A percentile compares a stretch with the other conserved stretches of the same genome.
Evolutionary conservation across 225 moss, liverwort and hornwort species (phyloP).

Genomic region (Bryum argenteum): DNA sequence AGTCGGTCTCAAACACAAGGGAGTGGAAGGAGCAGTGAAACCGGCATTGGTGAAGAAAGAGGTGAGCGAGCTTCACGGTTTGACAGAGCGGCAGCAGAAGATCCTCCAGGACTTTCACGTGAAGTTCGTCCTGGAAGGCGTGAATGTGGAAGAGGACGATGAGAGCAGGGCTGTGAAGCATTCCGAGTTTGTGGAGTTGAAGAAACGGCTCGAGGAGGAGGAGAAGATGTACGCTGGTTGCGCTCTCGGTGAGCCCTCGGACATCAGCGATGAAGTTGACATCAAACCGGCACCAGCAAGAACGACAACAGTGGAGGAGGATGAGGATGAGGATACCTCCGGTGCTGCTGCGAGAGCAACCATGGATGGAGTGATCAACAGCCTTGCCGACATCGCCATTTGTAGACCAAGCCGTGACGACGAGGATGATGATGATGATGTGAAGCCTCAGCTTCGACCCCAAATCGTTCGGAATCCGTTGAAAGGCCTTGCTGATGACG

Average conservation of each 20-base stretch:
- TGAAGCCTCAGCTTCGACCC: neutral
- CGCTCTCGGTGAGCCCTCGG: slow-evolving; percentile 28
- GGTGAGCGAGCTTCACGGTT: slow-evolving; percentile 17
- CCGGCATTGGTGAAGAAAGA: slow-evolving; percentile 31
- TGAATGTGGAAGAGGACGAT: slow-evolving; percentile 11
- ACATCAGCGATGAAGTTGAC: neutral
- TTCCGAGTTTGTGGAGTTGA: slow-evolving; percentile 44
- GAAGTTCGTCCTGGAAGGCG: slow-evolving; percentile 44
- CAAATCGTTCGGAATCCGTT: slow-evolving; percentile 17
- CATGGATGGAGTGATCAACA: slow-evolving; percentile 32
- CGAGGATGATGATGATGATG: neutral
- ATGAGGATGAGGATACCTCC: neutral
- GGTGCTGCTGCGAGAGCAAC: neutral
- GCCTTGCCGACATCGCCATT: slow-evolving; percentile 27
- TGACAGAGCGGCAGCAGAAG: slow-evolving; percentile 40
- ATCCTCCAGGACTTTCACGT: slow-evolving; percentile 49
- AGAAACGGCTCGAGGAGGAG: slow-evolving; percentile 46
- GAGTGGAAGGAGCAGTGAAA: slow-evolving; percentile 21
- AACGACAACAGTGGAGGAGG: rapidly evolving
- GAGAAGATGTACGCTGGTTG: slow-evolving; percentile 51
- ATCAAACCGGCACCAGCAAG: neutral
- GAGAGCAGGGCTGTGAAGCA: slow-evolving; percentile 32
- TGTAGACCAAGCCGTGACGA: neutral
- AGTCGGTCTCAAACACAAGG: neutral
- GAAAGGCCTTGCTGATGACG: slow-evolving; percentile 10